phyloP scores from a whole-genome alignment of 352 stramenopile species.

The Globisporangium takayamanum region DNA sequence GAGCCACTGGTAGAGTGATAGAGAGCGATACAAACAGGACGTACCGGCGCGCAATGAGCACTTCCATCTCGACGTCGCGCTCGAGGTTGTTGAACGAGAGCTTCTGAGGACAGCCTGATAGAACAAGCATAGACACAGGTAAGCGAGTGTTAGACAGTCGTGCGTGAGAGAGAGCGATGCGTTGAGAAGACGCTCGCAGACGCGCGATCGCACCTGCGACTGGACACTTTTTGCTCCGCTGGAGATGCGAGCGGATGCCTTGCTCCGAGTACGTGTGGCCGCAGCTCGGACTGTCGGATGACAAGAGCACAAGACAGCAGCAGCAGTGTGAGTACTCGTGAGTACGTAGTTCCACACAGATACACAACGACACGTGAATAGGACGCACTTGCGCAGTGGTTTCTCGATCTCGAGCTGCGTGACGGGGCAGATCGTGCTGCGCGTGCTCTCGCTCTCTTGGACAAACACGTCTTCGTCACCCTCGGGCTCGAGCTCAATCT shows the following conservation, averaged over 20 bases:
- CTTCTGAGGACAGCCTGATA: slow-evolving; percentile 60
- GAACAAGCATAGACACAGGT: neutral
- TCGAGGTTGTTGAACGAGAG: slow-evolving; percentile 54
- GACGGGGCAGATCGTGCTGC: slow-evolving; percentile 70
- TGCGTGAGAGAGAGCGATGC: too few relatives aligned
- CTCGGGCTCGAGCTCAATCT: slow-evolving; percentile 73
- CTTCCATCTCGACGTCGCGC: slow-evolving; percentile 84
- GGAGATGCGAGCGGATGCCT: slow-evolving; percentile 65
- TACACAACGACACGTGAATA: neutral
- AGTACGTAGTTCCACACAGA: neutral
- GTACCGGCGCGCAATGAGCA: slow-evolving; percentile 61
- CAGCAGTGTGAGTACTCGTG: neutral
- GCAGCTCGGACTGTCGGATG: slow-evolving; percentile 44
- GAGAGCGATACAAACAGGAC: neutral
- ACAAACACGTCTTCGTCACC: slow-evolving; percentile 75
- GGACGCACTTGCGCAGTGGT: slow-evolving; percentile 60
- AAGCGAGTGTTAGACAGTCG: neutral
- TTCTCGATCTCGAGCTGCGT: slow-evolving; percentile 80
- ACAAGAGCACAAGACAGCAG: slow-evolving; percentile 2
- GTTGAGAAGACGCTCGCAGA: neutral
- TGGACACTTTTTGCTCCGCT: slow-evolving; percentile 68
- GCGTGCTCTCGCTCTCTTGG: slow-evolving; percentile 71
- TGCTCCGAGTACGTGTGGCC: slow-evolving; percentile 78
- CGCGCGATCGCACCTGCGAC: slow-evolving; percentile 41
- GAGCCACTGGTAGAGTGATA: neutral